These are phyloP conservation scores for Aegle marmelos DNA, from an alignment of 345 rosid genomes.

Conservation along the genomic window DNA sequence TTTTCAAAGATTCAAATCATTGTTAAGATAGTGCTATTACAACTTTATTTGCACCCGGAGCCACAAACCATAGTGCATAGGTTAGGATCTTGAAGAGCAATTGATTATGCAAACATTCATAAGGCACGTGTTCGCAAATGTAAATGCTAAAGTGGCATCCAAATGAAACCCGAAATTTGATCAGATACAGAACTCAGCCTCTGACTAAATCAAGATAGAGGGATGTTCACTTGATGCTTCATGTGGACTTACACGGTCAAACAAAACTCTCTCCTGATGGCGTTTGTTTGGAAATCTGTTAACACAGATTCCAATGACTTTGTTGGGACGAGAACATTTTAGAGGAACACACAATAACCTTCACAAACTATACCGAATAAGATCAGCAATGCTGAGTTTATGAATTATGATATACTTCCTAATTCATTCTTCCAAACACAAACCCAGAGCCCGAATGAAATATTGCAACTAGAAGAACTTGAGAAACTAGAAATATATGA, in stretches of 20 bases:
- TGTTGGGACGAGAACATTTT: not conserved
- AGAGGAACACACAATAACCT: not conserved
- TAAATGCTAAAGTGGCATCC: not conserved
- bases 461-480: not conserved
- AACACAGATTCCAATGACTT: not conserved
- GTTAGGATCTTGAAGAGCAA: no score
- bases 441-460: not conserved
- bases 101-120: not conserved
- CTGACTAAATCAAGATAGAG: not conserved
- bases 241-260: not conserved
- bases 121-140: not conserved
- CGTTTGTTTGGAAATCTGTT: not conserved
- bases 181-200: not conserved
- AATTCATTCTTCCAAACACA: not conserved
- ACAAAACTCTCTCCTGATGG: not conserved
- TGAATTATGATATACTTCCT: no score
- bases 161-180: not conserved
- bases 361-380: not conserved
- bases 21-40: not conserved
- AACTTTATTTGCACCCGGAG: slow-evolving; percentile 3
- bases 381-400: not conserved
- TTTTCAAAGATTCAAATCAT: not conserved
- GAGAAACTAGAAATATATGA: not conserved
- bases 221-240: no score
- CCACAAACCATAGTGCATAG: not conserved